Evolutionary conservation across 768 basidiomycete genomes (phyloP), one percentile per base, ranked within the genome.

Genomic region (Roridomyces roridus): DNA sequence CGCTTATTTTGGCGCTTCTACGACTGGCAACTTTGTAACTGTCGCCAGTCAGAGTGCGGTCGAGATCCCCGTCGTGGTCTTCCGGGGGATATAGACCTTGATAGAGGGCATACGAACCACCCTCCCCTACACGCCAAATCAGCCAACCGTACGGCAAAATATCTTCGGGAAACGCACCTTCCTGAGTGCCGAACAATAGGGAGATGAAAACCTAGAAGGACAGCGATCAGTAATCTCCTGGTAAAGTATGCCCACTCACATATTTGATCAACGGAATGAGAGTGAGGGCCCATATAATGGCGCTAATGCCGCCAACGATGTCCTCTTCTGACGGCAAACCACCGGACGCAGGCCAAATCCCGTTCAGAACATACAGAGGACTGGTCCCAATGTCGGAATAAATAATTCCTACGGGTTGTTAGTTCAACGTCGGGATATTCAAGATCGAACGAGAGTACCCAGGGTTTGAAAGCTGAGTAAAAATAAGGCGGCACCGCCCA

Each of bases 221-320:
- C 7, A 63, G 68, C 43, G 36, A 82, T 78, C 43, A 80, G 43
- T 29, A 78, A 72, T 78, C 37, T 11, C 23, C 6, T 42, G 5
- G 4, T 11, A 24, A 37, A 8, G 14, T 24, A 35, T 2, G 3
- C 46, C 15, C 21, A 64, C 81, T 20, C 59, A 83, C 86, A 64
- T 88, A 89, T 86, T 88, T 89, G 23, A 85, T 35, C 44, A 87
- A 66, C 0, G 87, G 86, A 18, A 87, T 62, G 23, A 88, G 70
- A 0, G 85, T 84, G 29, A 90, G 66, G 3, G 85, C 70, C 87
- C 86, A 89, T 31, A 89, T 64, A 53, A 89, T 87, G 18, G 85
- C 84, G 54, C 80, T 83, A 42, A 88, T 59, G 5, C 81, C 82
- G 0, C 87, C 87, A 46, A 90, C 82, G 15, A 87, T 70, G 65